Evolutionary conservation across 495 filamentous ascomycete species (phyloP), one percentile per base, ranked within the genome.

Genomic region (Aspergillus mulundensis): DNA sequence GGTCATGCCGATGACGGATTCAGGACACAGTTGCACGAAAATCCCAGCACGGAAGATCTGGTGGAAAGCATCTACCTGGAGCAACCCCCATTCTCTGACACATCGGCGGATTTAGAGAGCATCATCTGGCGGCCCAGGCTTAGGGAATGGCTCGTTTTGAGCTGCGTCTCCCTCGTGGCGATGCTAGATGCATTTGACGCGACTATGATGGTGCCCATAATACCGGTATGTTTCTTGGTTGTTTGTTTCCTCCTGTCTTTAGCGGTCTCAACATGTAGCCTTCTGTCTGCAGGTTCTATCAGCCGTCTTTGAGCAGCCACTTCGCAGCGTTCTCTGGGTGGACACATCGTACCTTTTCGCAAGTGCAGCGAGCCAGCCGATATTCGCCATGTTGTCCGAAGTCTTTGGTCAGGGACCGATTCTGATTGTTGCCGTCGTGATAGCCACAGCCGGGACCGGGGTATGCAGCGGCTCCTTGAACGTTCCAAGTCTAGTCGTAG

Each of bases 401-500:
- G 64, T 74, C 1, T 75, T 78, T 56, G 72, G 65, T 3, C 70
- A 70, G 43, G 70, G 71, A 7, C 60, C 65, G 0, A 59, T 84
- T 20, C 72, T 87, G 56, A 70, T 82, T 23, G 50, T 79, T 15
- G 75, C 79, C 6, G 62, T 79, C 0, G 59, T 78, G 1, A 68
- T 84, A 41, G 84, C 87, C 56, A 76, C 75, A 8, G 73, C 74
- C 16, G 87, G 87, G 0, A 79, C 84, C 1, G 76, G 87, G 5
- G 67, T 87, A 21, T 79, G 78, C 44, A 82, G 77, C 5, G 68
- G 87, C 5, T 79, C 86, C 0, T 72, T 79, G 49, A 78, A 79
- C 59, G 83, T 90, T 45, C 74, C 73, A 7, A 64, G 81, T 20
- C 72, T 91, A 34, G 75, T 90, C 19, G 71, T 84, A 40, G 86